Evolutionary conservation across 225 moss, liverwort and hornwort species (phyloP), one percentile per base, ranked within the genome.

Genomic region (Straminergon stramineum): DNA sequence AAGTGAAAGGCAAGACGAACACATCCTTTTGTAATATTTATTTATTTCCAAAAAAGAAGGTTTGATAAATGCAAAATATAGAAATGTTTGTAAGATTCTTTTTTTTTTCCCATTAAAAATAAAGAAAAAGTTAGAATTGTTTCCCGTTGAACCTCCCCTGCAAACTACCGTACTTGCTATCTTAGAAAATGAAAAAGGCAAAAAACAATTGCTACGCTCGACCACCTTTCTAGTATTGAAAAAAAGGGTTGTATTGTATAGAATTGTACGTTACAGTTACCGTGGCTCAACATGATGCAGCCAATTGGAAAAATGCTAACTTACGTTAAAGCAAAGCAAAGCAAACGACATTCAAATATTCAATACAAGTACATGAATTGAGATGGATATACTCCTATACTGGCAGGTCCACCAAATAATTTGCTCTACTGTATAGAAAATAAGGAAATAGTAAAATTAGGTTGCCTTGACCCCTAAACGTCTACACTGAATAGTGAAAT

Each of bases 251-350:
- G 48, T 65, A 76, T 76, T 76, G 76, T 64, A 63, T 15, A 76
- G 51, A 48, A 10, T 24, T 61, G 64, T 86, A 76, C 74, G 62
- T 35, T 70, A 77, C 35, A 70, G 83, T 11, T 60, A 53, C 68
- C 68, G 69, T 89, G 91, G 89, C 71, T 45, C 56, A 76, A 31
- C 77, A 83, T 45, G 89, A 89, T 91, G 89, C 91, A 89, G 55
- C 71, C 70, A 91, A 85, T 86, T 88, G 85, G 32, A 55, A 57
- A 22, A 55, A 35, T 83, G n/a, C 55, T 48, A 48, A n/a, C n/a
- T n/a, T n/a, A n/a, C n/a, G n/a, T n/a, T 19, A 43, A 60, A 77
- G 53, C 37, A 77, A 77, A 80, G 48, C 56, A 56, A 79, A 37
- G 21, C 3, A 22, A 6, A 48, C 74, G 57, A 11, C 65, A 64